A percentile compares a stretch with the other conserved stretches of the same genome.
phyloP scores from a whole-genome alignment of 2,329 filamentous ascomycete species.

The Scortechinia acanthostroma region DNA sequence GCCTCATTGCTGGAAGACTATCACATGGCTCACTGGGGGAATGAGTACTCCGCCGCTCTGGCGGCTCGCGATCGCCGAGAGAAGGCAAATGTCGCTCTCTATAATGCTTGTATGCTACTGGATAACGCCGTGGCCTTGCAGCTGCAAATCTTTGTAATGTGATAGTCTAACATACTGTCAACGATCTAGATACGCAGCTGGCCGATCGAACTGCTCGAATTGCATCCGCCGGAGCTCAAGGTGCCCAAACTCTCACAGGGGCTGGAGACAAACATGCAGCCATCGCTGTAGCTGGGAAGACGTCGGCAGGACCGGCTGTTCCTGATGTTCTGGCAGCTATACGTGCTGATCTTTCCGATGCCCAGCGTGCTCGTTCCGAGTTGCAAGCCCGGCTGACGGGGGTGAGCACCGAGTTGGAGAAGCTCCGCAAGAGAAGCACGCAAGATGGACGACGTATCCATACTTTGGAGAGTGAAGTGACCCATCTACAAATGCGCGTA shows the following conservation, averaged over 20 bases:
- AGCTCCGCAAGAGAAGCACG: constrained; percentile 29
- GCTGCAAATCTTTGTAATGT: not conserved
- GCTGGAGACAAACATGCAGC: not conserved
- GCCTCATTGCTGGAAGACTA: no score
- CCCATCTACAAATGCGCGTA: constrained; percentile 37
- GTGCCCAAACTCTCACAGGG: not conserved
- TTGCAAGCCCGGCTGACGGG: constrained; percentile 35
- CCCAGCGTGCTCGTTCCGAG: constrained; percentile 44
- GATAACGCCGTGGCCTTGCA: no score
- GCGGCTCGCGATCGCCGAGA: not conserved
- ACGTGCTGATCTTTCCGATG: constrained; percentile 40
- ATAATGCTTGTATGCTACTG: not conserved
- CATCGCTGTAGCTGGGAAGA: no score
- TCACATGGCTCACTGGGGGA: not conserved
- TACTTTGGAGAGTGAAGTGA: constrained; percentile 34
- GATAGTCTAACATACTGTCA: not conserved
- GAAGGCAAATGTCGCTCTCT: not conserved
- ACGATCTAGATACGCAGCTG: not conserved
- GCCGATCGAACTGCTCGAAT: not conserved
- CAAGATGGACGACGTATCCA: constrained; percentile 36
- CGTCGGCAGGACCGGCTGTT: not conserved
- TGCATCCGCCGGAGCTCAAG: not conserved
- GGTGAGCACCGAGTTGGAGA: constrained; percentile 31
- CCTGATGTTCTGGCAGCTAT: constrained; percentile 14
- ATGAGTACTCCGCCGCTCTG: not conserved